Base-by-base conservation (phyloP, 805 yeast genomes). In the Metschnikowia baotianmanensis region DNA sequence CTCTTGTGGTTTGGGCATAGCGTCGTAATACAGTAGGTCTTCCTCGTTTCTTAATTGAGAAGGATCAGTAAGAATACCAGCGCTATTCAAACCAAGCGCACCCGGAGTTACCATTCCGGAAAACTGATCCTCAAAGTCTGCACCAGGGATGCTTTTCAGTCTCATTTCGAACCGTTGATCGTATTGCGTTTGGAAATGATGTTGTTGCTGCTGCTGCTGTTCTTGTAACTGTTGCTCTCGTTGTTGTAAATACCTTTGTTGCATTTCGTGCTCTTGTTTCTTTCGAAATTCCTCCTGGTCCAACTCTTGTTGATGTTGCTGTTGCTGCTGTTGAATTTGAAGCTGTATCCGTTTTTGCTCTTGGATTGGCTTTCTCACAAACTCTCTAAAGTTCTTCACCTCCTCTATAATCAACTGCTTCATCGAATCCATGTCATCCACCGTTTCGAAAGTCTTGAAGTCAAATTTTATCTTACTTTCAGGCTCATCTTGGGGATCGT, bases 391-490 rank as follows among this genome's bases (percentile, higher is more conserved):
- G 21, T 76, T 69, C 34, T 72, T 72, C 2, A 90, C 96, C 59
- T 90, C 96, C 24, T 86, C 82, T 30, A 86, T 63, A 28, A 90
- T 86, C 80, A 88, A 78, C 50, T 77, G 71, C 53, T 77, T 81
- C 86, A 90, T 83, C 9, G 75, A 66, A 10, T 77, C 83, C 58
- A 87, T 72, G 49, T 88, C 96, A 50, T 86, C 87, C 13, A 48
- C 83, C 12, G 77, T 82, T 68, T 90, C 97, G 61, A 90, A 90
- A 5, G 86, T 72, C 48, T 65, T 67, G 59, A 90, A 90, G 57
- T 90, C 96, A 60, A 90, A 90, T 53, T 85, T 84, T 2, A 77
- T 72, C 33, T 79, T 77, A 59, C 96, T 88, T 35, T 75, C 82
- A 6, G 90, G 90, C 63, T 93, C 98, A 59, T 93, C 98, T 22